Base-by-base conservation (phyloP, 495 filamentous ascomycete genomes). In the Neurospora sp. region DNA sequence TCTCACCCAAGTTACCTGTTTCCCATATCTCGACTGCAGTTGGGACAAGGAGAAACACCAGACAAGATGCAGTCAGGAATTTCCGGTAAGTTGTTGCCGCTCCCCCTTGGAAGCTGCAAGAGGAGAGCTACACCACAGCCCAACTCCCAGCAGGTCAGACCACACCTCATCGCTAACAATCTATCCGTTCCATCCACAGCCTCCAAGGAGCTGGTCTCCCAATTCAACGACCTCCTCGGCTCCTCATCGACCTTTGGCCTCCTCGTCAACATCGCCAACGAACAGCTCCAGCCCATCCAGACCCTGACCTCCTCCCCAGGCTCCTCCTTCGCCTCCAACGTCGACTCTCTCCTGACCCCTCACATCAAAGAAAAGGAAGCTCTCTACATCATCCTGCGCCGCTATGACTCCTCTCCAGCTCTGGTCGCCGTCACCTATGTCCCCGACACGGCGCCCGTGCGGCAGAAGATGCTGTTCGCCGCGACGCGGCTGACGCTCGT, bases 391-490 rank as follows among this genome's bases (percentile, higher is more conserved):
- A 86, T 99, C 72, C 89, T 97, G 48, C 91, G 94, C 6, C 89
- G 90, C 39, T 86, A 90, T 72, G 79, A 86, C 46, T 75, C 81
- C 70, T 76, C 80, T 10, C 85, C 85, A 4, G 84, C 85, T 71
- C 89, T 96, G 73, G 81, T 94, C 70, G 92, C 92, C 65, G 83
- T 98, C 61, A 94, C 96, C 39, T 98, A 97, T 79, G 92, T 99
- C 61, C 96, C 96, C 4, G 93, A 94, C 78, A 82, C 91, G 71
- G 95, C 96, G 6, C 92, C 92, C 20, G 96, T 99, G 46, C 91
- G 96, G 48, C 91, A 95, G 76, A 99, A 99, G 87, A 98, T 94
- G 86, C 88, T 99, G 69, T 97, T 98, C 81, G 95, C 96, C 41
- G 89, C 92, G 48, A 97, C 96, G 20, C 89, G 94, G 46, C 85